Percentiles rank a stretch among this genome's conserved stretches.
phyloP scores from a whole-genome alignment of 106 monocot genomes.

The Iris macrosiphon region DNA sequence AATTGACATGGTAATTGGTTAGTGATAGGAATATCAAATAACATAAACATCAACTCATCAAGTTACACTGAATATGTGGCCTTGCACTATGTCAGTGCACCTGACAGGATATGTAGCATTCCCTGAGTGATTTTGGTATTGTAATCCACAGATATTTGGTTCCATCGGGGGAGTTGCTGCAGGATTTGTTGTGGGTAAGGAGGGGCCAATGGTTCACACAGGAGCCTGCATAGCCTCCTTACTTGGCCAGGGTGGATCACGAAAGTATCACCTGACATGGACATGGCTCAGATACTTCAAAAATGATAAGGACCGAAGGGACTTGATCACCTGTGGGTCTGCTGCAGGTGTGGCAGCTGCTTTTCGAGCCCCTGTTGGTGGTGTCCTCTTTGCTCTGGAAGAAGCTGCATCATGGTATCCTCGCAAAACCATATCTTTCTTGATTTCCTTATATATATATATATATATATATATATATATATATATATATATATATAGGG shows the following conservation, averaged over 20 bases:
- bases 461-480: no score
- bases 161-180: conserved; percentile 87
- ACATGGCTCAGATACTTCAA: conserved; percentile 93
- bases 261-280: conserved; percentile 92
- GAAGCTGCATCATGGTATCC: conserved; percentile 95
- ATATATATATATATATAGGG: no score
- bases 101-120: no score
- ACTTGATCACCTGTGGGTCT: conserved; percentile 91
- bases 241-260: conserved; percentile 93
- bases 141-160: conserved; percentile 71
- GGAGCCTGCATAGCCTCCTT: conserved; percentile 92
- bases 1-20: no score
- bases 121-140: no score
- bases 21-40: no score
- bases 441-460: not conserved
- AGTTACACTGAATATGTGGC: no score
- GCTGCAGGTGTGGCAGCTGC: conserved; percentile 98
- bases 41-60: no score
- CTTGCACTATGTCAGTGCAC: no score
- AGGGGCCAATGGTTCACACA: conserved; percentile 98
- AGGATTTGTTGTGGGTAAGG: conserved; percentile 92
- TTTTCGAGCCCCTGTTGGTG: conserved; percentile 95
- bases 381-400: conserved; percentile 96
- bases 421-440: not conserved
- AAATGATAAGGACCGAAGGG: conserved; percentile 85